phyloP scores from a whole-genome alignment of 1,139 yeast species.

The Sugiyamaella neomexicana region DNA sequence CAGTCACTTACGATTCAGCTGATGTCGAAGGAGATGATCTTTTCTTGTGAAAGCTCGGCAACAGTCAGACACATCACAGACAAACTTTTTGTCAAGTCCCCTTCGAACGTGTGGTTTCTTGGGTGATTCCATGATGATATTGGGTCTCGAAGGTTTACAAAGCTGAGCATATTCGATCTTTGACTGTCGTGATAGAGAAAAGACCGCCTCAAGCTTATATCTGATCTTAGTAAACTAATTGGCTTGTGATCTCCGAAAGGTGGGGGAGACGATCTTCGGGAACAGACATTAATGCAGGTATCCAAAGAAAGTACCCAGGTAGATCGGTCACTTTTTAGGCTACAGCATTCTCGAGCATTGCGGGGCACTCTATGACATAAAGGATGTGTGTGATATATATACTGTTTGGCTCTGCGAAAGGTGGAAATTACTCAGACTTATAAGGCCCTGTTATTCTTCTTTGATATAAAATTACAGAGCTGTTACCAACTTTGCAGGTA shows the following conservation, averaged over 20 bases:
- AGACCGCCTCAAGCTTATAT: neutral
- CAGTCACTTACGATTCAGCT: slow-evolving; percentile 35
- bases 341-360: too few relatives aligned
- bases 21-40: slow-evolving; percentile 46
- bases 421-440: too few relatives aligned
- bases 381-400: too few relatives aligned
- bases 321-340: too few relatives aligned
- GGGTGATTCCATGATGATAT: neutral
- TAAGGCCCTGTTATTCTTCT: too few relatives aligned
- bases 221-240: neutral
- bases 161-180: neutral
- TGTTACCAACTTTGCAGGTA: too few relatives aligned
- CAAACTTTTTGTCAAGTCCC: slow-evolving; percentile 38
- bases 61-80: slow-evolving; percentile 48
- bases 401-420: too few relatives aligned
- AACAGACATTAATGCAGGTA: neutral
- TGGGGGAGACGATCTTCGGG: neutral
- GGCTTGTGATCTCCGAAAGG: neutral
- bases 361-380: too few relatives aligned
- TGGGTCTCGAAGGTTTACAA: too few relatives aligned
- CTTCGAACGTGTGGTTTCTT: slow-evolving; percentile 21
- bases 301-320: neutral
- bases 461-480: too few relatives aligned
- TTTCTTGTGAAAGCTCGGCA: slow-evolving; percentile 49
- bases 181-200: neutral